Conservation (phyloP, 2,329 filamentous ascomycete genomes). For the Aspergillus tanneri region DNA sequence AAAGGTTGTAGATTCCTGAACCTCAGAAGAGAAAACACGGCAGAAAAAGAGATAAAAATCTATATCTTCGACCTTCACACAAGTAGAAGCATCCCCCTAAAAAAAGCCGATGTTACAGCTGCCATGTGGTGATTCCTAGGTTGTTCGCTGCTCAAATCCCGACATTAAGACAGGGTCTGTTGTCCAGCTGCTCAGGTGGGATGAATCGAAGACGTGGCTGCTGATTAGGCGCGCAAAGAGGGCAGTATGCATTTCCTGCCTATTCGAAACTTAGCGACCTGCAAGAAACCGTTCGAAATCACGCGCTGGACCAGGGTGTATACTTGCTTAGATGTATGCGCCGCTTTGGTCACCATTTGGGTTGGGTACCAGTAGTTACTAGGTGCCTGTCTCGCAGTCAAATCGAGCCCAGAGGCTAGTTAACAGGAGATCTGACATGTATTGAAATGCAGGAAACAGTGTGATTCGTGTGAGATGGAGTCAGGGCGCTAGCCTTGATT, state of each 20-base stretch:
- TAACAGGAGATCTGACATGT: not conserved
- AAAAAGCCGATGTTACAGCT: not conserved
- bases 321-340: conserved; percentile 16
- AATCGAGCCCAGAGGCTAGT: no score
- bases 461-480: not conserved
- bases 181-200: not conserved
- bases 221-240: conserved; percentile 1
- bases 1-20: not conserved
- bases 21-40: not conserved
- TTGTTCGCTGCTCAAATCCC: not conserved
- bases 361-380: not conserved
- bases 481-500: not conserved
- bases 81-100: no score
- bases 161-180: not conserved
- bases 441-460: not conserved
- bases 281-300: conserved; percentile 33
- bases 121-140: not conserved
- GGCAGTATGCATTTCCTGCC: not conserved
- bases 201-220: conserved; percentile 11
- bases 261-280: conserved; percentile 18
- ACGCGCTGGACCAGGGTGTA: conserved; percentile 27
- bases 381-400: no score
- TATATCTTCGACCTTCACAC: no score
- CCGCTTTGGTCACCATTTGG: not conserved
- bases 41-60: not conserved